phyloP scores from a whole-genome alignment of 139 green algal species.

The Trebouxia sp. region DNA sequence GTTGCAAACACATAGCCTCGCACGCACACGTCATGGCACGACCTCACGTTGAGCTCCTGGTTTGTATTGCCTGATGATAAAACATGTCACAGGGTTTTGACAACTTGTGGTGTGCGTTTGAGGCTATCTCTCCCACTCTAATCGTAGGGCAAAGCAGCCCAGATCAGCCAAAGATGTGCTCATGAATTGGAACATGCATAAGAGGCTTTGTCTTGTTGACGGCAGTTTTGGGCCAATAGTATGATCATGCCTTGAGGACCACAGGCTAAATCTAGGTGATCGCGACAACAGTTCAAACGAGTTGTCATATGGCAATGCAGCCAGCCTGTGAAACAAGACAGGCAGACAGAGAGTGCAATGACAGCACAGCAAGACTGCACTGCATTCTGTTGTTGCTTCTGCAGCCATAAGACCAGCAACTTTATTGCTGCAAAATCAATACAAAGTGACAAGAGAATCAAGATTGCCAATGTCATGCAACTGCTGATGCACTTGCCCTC shows the following conservation, averaged over 20 bases:
- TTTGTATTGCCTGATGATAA: conserved; percentile 24
- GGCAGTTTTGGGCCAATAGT: conserved; percentile 23
- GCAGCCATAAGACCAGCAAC: conserved; percentile 25
- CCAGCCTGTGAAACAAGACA: conserved; percentile 21
- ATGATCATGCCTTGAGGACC: conserved; percentile 22
- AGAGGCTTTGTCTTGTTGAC: conserved; percentile 18
- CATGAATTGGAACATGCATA: conserved; percentile 24
- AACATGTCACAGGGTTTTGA: conserved; percentile 26
- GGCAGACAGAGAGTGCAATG: conserved; percentile 25
- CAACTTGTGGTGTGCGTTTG: conserved; percentile 22
- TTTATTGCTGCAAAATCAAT: conserved; percentile 28
- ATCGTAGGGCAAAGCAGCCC: conserved; percentile 20
- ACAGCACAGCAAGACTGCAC: conserved; percentile 22
- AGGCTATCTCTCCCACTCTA: conserved; percentile 23
- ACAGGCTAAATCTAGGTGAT: conserved; percentile 22
- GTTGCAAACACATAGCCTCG: conserved; percentile 10
- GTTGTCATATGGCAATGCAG: conserved; percentile 23
- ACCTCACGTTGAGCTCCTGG: conserved; percentile 22
- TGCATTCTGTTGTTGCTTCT: conserved; percentile 23
- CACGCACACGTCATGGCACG: conserved; percentile 20
- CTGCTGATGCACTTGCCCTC: conserved; percentile 21
- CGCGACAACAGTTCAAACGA: conserved; percentile 22
- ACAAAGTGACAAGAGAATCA: conserved; percentile 28
- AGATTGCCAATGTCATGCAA: conserved; percentile 29
- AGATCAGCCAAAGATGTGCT: conserved; percentile 23